A percentile compares a stretch with the other conserved stretches of the same genome.
phyloP scores from a whole-genome alignment of 1,139 yeast species.

The Zygoascus hellenicus region DNA sequence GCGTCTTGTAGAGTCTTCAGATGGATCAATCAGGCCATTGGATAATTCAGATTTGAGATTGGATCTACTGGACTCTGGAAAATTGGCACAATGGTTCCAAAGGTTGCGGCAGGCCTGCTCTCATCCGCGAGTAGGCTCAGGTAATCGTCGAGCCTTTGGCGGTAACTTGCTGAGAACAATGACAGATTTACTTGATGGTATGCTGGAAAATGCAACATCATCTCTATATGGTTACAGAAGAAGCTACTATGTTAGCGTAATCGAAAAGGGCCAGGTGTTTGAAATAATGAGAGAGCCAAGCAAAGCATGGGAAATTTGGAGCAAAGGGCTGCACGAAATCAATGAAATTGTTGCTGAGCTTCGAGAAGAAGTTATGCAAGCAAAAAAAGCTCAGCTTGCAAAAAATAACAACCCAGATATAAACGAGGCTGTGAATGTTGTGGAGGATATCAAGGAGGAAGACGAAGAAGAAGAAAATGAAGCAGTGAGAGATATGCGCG shows the following conservation, averaged over 20 bases:
- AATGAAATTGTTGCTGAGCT: slow-evolving; percentile 31
- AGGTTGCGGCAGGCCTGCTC: slow-evolving; percentile 75
- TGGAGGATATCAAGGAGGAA: slow-evolving; percentile 17
- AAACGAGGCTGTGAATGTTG: slow-evolving; percentile 10
- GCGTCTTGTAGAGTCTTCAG: slow-evolving; percentile 48
- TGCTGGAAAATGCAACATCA: slow-evolving; percentile 51
- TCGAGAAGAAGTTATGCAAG: slow-evolving; percentile 12
- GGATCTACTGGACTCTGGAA: slow-evolving; percentile 17
- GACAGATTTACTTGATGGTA: slow-evolving; percentile 57
- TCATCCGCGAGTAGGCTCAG: slow-evolving; percentile 65
- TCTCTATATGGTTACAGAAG: slow-evolving; percentile 48
- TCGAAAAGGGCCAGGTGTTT: slow-evolving; percentile 58
- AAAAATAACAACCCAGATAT: slow-evolving; percentile 16
- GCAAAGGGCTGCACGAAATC: slow-evolving; percentile 37
- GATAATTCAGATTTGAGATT: background rate
- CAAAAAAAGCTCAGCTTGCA: slow-evolving; percentile 20
- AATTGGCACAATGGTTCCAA: slow-evolving; percentile 49
- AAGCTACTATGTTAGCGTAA: slow-evolving; percentile 38
- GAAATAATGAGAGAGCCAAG: slow-evolving; percentile 51
- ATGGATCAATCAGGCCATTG: slow-evolving; percentile 3
- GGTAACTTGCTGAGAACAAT: slow-evolving; percentile 42
- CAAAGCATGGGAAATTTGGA: slow-evolving; percentile 44
- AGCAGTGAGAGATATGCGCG: slow-evolving; percentile 19
- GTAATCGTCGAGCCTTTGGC: slow-evolving; percentile 30
- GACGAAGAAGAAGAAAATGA: slow-evolving; percentile 28